Percentiles rank a stretch among this genome's conserved stretches.
Evolutionary conservation across 1,284 basidiomycete species (phyloP).

Genomic region (Ceratobasidium sp.): DNA sequence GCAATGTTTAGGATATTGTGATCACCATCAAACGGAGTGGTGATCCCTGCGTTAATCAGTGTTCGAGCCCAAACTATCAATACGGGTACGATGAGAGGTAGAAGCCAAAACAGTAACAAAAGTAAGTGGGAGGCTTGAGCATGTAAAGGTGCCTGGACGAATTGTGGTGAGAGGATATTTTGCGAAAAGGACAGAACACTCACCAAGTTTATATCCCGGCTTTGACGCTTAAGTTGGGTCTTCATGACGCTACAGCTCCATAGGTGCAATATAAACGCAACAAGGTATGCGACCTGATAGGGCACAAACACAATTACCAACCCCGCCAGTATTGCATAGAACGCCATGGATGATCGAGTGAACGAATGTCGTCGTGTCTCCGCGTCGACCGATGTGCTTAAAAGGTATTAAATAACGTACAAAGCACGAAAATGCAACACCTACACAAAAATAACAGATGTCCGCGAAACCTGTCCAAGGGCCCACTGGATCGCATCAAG

Average conservation of each 20-base stretch:
- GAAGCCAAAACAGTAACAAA: conserved; percentile 84
- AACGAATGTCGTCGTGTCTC: conserved; percentile 31
- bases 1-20: conserved; percentile 78
- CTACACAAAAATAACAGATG: conserved; percentile 56
- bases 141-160: conserved; percentile 55
- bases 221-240: conserved; percentile 12
- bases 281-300: conserved; percentile 91
- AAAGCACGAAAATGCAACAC: conserved; percentile 42
- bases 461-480: background rate
- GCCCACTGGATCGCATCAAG: conserved; percentile 25
- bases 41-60: conserved; percentile 77
- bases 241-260: conserved; percentile 67
- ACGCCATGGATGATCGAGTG: conserved; percentile 32
- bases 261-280: conserved; percentile 83
- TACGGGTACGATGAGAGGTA: conserved; percentile 85
- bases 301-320: conserved; percentile 81
- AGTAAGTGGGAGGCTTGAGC: conserved; percentile 75
- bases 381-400: background rate
- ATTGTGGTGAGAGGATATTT: conserved; percentile 1
- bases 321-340: conserved; percentile 66
- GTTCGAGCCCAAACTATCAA: conserved; percentile 94
- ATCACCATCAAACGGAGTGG: conserved; percentile 81
- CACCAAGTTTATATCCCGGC: background rate
- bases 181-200: background rate
- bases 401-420: background rate